Evolutionary conservation across 2,329 filamentous ascomycete genomes (phyloP).

Genomic region (Colletotrichum falcatum): DNA sequence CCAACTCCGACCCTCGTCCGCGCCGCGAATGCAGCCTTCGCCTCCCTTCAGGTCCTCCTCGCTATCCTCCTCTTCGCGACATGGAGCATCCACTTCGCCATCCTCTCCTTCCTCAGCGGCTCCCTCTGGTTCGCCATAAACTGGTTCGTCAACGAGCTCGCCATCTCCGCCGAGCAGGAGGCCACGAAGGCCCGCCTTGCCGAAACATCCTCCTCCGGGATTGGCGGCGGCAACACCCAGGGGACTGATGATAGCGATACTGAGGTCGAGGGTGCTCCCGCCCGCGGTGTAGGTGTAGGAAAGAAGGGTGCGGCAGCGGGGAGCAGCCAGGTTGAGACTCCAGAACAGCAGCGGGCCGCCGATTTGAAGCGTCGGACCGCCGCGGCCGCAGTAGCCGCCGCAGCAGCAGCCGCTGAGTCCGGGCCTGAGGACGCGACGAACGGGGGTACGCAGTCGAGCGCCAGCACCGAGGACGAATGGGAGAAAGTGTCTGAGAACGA

Average conservation of each 20-base stretch:
- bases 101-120: constrained; percentile 82
- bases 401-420: constrained; percentile 53
- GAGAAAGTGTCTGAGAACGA: constrained; percentile 88
- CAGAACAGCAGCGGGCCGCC: constrained; percentile 51
- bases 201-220: constrained; percentile 46
- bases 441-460: constrained; percentile 65
- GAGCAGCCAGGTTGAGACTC: constrained; percentile 59
- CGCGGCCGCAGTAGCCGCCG: constrained; percentile 43
- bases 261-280: constrained; percentile 56
- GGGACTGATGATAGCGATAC: constrained; percentile 61
- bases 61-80: constrained; percentile 82
- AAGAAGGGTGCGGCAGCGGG: constrained; percentile 43
- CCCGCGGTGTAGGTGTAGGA: constrained; percentile 4
- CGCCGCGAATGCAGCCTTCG: constrained; percentile 92
- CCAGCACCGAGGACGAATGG: constrained; percentile 96
- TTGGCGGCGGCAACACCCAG: constrained; percentile 48
- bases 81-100: constrained; percentile 87
- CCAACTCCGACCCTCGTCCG: constrained; percentile 88
- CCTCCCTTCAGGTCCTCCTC: constrained; percentile 83
- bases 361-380: constrained; percentile 63
- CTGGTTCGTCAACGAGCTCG: constrained; percentile 86
- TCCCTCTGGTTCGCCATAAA: constrained; percentile 95
- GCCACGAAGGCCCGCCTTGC: constrained; percentile 53
- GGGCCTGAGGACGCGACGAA: constrained; percentile 48
- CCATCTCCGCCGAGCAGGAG: constrained; percentile 55